Evolutionary conservation across 2,329 filamentous ascomycete genomes (phyloP).

Genomic region (Graphilbum fragrans): DNA sequence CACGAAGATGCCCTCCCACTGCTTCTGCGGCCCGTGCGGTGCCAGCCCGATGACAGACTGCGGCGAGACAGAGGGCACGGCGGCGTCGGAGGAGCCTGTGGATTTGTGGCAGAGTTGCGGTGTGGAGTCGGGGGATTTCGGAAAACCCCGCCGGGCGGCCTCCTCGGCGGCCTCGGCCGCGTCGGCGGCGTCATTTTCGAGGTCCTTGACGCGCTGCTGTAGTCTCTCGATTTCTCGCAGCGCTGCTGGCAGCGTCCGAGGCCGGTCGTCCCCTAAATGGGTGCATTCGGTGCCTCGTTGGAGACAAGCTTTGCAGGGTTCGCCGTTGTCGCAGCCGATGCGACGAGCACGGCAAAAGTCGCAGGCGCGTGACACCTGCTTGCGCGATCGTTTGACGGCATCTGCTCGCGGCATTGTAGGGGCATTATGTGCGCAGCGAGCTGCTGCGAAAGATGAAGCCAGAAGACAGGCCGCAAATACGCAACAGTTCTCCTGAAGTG

Average conservation of each 20-base stretch:
- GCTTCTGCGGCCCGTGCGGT: constrained; percentile 2
- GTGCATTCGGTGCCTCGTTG: constrained; percentile 19
- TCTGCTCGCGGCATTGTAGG: background rate
- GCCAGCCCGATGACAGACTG: background rate
- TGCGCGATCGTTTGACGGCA: constrained; percentile 5
- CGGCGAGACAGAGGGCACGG: too few relatives aligned
- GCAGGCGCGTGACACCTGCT: constrained; percentile 19
- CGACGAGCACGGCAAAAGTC: constrained; percentile 24
- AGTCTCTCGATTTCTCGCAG: background rate
- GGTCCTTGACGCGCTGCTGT: background rate
- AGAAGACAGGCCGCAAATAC: too few relatives aligned
- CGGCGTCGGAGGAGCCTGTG: too few relatives aligned
- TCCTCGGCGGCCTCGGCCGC: too few relatives aligned
- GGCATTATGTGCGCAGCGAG: too few relatives aligned
- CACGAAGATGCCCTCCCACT: constrained; percentile 21
- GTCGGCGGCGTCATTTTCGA: background rate
- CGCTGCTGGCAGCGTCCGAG: constrained; percentile 4
- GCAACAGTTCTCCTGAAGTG: too few relatives aligned
- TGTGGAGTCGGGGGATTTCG: background rate
- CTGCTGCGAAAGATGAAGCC: too few relatives aligned
- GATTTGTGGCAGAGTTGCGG: background rate
- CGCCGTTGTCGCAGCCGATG: constrained; percentile 23
- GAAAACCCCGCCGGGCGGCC: background rate
- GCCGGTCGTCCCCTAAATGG: constrained; percentile 14
- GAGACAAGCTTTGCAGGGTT: constrained; percentile 24